Base-by-base conservation (phyloP, 108 stramenopile genomes). In the Cyclotella sp. region DNA sequence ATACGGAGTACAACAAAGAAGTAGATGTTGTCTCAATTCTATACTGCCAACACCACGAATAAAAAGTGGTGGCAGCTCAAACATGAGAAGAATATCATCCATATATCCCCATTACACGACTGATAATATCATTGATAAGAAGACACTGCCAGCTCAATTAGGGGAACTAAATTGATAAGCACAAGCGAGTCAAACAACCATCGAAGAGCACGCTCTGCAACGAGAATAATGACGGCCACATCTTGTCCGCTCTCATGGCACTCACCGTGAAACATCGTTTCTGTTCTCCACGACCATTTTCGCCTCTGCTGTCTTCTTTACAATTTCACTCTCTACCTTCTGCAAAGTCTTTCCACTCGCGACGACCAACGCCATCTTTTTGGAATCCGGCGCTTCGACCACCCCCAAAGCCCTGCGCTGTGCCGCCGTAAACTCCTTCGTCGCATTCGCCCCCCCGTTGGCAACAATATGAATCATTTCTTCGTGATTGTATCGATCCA, bases 311-410 rank as follows among this genome's bases (percentile, higher is more conserved):
- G 71, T 59, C 78, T 40, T 67, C 59, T 68, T 64, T 13, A 55
- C 34, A 41, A 79, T 79, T 9, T 70, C 78, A 15, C 54, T 58
- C 58, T 79, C 78, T 29, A 72, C 71, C 78, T 79, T 72, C 58
- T 72, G 52, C 70, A 79, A 72, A 21, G 42, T 41, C 65, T 79
- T 66, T 29, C 77, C 77, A 66, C 77, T 71, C 15, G 69, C 77
- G 19, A 78, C 64, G 18, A 78, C 70, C 63, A 78, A 30, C 11
- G 77, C 77, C 62, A 78, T 40, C 27, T 71, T 78, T n/a, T 68
- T 41, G 34, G 69, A 46, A 57, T 72, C 44, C 44, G 70, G 63
- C 9, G 30, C 49, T 49, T 78, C 77, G 55, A 78, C 77, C 55
- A 72, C 54, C 0, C 77, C 77, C 63, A 78, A 49, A 11, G 77